A percentile compares a stretch with the other conserved stretches of the same genome.
Evolutionary conservation across 805 yeast genomes (phyloP).

Genomic region (Saccharomycopsis sp.): DNA sequence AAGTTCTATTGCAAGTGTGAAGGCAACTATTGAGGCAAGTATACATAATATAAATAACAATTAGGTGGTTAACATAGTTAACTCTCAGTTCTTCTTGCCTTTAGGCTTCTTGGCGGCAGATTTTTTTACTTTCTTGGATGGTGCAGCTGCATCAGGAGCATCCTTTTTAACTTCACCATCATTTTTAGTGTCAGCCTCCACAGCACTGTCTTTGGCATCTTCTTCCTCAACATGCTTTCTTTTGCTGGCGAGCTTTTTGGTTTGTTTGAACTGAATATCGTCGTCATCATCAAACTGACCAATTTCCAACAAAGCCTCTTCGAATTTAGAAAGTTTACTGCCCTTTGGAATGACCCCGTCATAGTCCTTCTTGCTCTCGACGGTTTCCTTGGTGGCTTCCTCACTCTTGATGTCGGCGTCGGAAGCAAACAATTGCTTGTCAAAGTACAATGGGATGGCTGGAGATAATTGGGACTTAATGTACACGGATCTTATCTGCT

Average conservation of each 20-base stretch:
- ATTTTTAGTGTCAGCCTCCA: too few relatives aligned
- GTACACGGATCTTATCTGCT: constrained; percentile 49
- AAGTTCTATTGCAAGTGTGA: not conserved
- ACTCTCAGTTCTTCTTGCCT: not conserved
- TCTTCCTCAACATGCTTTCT: not conserved
- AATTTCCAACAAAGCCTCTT: constrained; percentile 76
- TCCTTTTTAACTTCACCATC: too few relatives aligned
- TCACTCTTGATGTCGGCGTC: constrained; percentile 33
- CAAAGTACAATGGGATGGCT: constrained; percentile 73
- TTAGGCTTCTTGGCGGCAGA: not conserved
- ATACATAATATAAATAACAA: too few relatives aligned
- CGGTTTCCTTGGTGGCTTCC: constrained; percentile 22
- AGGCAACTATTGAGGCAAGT: too few relatives aligned
- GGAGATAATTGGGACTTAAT: constrained; percentile 71
- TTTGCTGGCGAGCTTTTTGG: not conserved
- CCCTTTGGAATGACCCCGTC: constrained; percentile 26
- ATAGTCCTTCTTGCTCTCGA: constrained; percentile 23
- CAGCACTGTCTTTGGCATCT: not conserved
- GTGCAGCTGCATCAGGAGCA: not conserved
- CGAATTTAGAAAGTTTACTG: constrained; percentile 52
- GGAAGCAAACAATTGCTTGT: constrained; percentile 34
- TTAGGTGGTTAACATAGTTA: too few relatives aligned
- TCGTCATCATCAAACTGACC: constrained; percentile 65
- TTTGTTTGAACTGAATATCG: constrained; percentile 30
- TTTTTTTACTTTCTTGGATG: not conserved